phyloP scores from a whole-genome alignment of 352 stramenopile species.

The Plasmopara halstedii region DNA sequence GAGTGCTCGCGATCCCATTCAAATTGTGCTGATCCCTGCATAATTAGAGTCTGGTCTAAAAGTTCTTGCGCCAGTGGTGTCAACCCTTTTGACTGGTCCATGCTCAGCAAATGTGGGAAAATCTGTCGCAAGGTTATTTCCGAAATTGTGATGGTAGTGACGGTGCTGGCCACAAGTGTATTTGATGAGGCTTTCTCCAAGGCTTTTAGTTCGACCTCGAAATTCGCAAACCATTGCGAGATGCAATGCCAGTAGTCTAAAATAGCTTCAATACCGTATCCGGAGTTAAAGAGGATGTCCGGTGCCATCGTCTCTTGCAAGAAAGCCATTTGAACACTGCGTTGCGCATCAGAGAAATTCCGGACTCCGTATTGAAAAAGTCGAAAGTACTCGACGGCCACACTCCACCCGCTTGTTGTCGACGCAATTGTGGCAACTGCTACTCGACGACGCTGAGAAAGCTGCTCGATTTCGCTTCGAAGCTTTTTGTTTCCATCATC shows the following conservation, averaged over 20 bases:
- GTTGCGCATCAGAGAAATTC: not conserved
- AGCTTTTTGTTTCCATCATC: slow-evolving; percentile 1
- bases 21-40: not conserved
- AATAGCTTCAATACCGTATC: slow-evolving; percentile 1
- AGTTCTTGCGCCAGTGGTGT: not conserved
- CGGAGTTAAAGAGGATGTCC: slow-evolving; percentile 6
- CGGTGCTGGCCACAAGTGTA: not conserved
- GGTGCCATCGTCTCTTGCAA: not conserved
- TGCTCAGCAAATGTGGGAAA: not conserved
- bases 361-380: slow-evolving; percentile 7
- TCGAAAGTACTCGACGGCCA: slow-evolving; percentile 11
- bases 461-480: slow-evolving; percentile 5
- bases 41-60: slow-evolving; percentile 1
- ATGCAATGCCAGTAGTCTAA: slow-evolving; percentile 9
- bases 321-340: slow-evolving; percentile 2
- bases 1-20: slow-evolving; percentile 1
- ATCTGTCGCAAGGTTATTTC: not conserved
- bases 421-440: not conserved
- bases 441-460: slow-evolving; percentile 3
- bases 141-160: not conserved
- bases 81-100: not conserved
- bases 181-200: not conserved
- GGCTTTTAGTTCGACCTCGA: slow-evolving; percentile 5
- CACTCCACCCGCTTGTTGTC: slow-evolving; percentile 4
- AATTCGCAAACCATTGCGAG: slow-evolving; percentile 6